phyloP scores from a whole-genome alignment of 2,329 filamentous ascomycete species.

The Didymella lethalis region DNA sequence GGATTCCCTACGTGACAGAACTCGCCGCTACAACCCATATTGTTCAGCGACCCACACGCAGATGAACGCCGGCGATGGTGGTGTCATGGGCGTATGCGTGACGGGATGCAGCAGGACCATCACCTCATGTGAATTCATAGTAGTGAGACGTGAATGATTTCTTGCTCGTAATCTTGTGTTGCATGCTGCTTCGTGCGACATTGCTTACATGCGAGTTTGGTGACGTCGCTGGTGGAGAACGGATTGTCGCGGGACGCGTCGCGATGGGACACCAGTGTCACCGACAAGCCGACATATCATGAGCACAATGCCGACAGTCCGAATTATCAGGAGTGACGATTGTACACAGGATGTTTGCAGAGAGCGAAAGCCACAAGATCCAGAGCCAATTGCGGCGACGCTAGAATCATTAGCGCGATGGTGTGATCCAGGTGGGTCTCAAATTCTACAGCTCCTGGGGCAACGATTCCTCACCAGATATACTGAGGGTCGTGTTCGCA shows the following conservation, averaged over 20 bases:
- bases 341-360: conserved; percentile 10
- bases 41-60: conserved; percentile 11
- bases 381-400: conserved; percentile 14
- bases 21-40: neutral
- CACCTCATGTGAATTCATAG: neutral
- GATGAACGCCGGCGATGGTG: neutral
- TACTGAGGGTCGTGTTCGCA: neutral
- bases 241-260: neutral
- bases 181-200: conserved; percentile 10
- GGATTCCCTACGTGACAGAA: too few species aligned
- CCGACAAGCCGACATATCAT: conserved; percentile 16
- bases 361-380: neutral
- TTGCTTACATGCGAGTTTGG: conserved; percentile 9
- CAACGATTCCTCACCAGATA: conserved; percentile 14
- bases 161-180: neutral
- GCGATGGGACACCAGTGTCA: neutral
- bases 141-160: neutral
- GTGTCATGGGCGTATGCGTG: neutral
- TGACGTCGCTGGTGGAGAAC: conserved; percentile 5
- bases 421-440: conserved; percentile 18
- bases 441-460: conserved; percentile 16
- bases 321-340: conserved; percentile 15
- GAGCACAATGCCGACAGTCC: conserved; percentile 5
- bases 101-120: neutral
- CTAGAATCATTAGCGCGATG: conserved; percentile 16